Percentiles rank a stretch among this genome's conserved stretches.
Conservation (phyloP, 2,329 filamentous ascomycete genomes). For the Chrysoporthe deuterocubensis region DNA sequence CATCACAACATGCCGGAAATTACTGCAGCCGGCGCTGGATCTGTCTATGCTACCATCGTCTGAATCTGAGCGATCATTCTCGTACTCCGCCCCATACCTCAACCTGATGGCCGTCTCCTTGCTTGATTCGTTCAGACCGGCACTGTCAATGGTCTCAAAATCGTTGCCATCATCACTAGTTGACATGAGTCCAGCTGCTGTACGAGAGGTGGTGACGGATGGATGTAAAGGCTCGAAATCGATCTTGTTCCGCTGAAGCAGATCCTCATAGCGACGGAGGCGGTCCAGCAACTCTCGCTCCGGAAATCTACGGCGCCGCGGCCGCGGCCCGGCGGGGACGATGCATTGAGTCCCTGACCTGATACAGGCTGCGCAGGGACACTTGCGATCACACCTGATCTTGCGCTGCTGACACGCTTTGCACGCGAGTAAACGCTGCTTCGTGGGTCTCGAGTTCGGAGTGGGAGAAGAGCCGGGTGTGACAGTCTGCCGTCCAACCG, state of each 20-base stretch:
- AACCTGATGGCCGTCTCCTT: background rate
- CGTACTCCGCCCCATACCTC: background rate
- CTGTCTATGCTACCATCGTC: background rate
- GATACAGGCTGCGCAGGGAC: slow-evolving; percentile 61
- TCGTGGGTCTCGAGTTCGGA: background rate
- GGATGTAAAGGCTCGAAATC: slow-evolving; percentile 52
- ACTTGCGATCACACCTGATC: slow-evolving; percentile 63
- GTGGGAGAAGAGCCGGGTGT: background rate
- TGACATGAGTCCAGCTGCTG: background rate
- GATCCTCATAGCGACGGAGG: slow-evolving; percentile 58
- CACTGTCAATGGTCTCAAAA: background rate
- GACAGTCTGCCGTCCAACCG: background rate
- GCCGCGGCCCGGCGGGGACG: slow-evolving; percentile 44
- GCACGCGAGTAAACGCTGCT: slow-evolving; percentile 49
- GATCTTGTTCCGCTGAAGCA: slow-evolving; percentile 60
- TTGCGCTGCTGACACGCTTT: slow-evolving; percentile 68
- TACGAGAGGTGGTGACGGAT: slow-evolving; percentile 24
- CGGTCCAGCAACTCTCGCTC: slow-evolving; percentile 63
- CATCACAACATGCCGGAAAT: background rate
- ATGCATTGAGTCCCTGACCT: slow-evolving; percentile 50
- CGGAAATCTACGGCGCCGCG: slow-evolving; percentile 50
- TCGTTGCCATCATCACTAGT: background rate
- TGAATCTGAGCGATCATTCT: background rate
- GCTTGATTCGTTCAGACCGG: slow-evolving; percentile 32
- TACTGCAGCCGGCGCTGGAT: background rate